phyloP scores from a whole-genome alignment of 441 rosid genomes.

The Mallotus repandus region DNA sequence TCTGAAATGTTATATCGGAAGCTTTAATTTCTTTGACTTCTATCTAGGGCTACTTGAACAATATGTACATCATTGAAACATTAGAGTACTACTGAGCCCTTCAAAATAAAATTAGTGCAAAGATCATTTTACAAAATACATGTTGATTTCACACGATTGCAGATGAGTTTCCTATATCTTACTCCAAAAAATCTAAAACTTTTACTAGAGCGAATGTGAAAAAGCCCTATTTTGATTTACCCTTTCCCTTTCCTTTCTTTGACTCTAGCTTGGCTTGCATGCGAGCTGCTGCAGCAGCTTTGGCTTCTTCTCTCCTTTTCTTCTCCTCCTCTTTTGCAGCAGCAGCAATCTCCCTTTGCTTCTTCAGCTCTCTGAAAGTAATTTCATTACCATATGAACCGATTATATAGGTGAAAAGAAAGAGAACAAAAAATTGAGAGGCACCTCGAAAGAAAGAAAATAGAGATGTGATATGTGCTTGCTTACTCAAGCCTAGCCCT shows the following conservation, averaged over 20 bases:
- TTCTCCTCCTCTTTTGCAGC: conserved; percentile 90
- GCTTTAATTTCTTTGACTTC: background rate
- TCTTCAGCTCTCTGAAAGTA: conserved; percentile 76
- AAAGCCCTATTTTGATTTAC: conserved; percentile 55
- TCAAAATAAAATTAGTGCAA: background rate
- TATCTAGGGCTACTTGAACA: too few relatives aligned
- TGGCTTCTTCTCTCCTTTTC: conserved; percentile 90
- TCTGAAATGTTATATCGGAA: background rate
- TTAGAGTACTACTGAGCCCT: background rate
- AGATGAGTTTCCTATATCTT: background rate
- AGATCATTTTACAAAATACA: background rate
- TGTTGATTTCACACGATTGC: background rate
- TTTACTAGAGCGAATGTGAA: background rate
- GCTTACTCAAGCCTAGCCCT: conserved; percentile 95
- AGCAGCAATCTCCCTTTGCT: conserved; percentile 76
- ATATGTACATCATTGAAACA: background rate
- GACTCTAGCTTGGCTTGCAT: conserved; percentile 77
- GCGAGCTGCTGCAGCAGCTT: conserved; percentile 87
- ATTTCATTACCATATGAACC: background rate
- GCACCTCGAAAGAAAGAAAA: background rate
- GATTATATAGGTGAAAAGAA: background rate
- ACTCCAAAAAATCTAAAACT: background rate
- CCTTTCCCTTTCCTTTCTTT: conserved; percentile 90
- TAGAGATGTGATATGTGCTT: background rate
- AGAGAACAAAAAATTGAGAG: too few relatives aligned